Percentiles rank a stretch among this genome's conserved stretches.
Evolutionary conservation across 371 early-diverging fungal genomes (phyloP).

Genomic region (Gilbertella persicaria): DNA sequence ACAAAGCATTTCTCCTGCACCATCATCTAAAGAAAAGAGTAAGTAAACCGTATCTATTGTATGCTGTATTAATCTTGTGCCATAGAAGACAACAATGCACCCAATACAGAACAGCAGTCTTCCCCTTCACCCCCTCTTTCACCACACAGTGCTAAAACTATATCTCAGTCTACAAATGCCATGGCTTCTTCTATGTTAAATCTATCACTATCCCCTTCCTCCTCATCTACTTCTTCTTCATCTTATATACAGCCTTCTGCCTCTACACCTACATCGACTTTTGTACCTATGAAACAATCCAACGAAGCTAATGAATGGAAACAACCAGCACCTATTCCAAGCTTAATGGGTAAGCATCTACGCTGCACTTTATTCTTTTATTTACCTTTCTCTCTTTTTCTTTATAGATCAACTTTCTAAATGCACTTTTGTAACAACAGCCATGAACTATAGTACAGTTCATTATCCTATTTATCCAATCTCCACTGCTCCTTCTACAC

Average conservation of each 20-base stretch:
- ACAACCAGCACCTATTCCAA: constrained; percentile 27
- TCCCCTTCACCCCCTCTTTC: constrained; percentile 24
- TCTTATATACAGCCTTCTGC: constrained; percentile 22
- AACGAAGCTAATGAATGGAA: constrained; percentile 19
- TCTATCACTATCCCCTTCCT: constrained; percentile 27
- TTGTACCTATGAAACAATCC: not conserved
- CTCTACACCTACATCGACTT: constrained; percentile 22
- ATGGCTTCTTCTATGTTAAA: constrained; percentile 16
- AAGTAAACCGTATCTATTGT: constrained; percentile 8
- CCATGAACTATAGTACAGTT: constrained; percentile 26
- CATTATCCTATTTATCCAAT: constrained; percentile 37
- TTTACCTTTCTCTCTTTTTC: not conserved
- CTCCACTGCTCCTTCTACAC: constrained; percentile 14
- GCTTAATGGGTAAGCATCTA: constrained; percentile 24
- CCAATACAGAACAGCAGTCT: constrained; percentile 3
- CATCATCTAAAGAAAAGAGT: constrained; percentile 4
- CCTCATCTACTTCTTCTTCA: constrained; percentile 19
- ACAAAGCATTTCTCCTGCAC: constrained; percentile 3
- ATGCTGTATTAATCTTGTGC: too few relatives aligned
- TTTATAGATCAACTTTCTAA: constrained; percentile 33
- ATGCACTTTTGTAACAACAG: constrained; percentile 29
- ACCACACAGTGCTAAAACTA: constrained; percentile 12
- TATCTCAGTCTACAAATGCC: constrained; percentile 8
- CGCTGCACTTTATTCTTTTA: not conserved
- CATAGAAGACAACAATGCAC: too few relatives aligned